Evolutionary conservation across 352 stramenopile species (phyloP), one percentile per base, ranked within the genome.

Genomic region (Phytophthora pini): DNA sequence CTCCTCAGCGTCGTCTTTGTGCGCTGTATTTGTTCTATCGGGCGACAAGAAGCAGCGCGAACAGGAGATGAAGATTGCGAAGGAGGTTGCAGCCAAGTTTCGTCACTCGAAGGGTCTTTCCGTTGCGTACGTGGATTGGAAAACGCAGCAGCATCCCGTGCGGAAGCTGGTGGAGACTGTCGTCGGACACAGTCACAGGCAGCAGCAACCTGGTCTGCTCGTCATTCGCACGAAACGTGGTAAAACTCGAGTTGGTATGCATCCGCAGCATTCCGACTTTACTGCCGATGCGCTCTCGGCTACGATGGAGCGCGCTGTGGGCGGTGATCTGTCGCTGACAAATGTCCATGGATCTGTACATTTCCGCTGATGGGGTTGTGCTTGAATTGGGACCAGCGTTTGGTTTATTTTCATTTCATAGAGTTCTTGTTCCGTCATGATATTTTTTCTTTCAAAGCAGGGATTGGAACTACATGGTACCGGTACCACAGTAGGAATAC

Each of bases 111-210:
- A 85, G 56, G 73, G 74, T 5, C 50, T 94, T 27, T 79, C 80
- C 44, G 48, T 93, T n/a, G 79, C 77, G 10, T 93, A 82, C 52
- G 84, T 95, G 20, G 80, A 93, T 67, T 87, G 72, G 74, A 90
- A 90, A 52, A 80, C 79, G 7, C 81, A 95, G 66, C 46, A 76
- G 40, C 76, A 74, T 40, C 58, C 61, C 3, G 65, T 91, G 10
- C 77, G 76, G 36, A 90, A 89, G 56, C 47, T 93, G 17, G 27
- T 89, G 9, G 74, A 65, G 31, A 55, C 59, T 1, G 59, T 36
- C 1, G 53, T 52, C 32, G 61, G 65, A 11, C 63, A 55, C 43
- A 73, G 50, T 31, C 32, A 75, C 43, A 47, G 48, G 38, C 34
- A 77, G 43, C 59, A 82, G 36, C 57, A 80, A 11, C 78, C 87